Conservation (phyloP, 176 grass and related monocot genomes). For the Alloteropsis semialata region DNA sequence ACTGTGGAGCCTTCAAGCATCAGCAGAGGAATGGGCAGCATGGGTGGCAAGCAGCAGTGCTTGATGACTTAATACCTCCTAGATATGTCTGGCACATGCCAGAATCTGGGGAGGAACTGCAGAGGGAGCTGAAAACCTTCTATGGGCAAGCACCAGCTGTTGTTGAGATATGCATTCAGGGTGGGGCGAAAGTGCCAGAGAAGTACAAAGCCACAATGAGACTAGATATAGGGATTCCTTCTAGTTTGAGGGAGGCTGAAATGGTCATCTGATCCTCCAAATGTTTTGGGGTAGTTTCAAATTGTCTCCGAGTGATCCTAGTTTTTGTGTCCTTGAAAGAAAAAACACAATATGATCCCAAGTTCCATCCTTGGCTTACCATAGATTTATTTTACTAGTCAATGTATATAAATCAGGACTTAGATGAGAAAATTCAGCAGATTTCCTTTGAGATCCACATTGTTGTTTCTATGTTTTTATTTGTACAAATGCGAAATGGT, state of each 20-base stretch:
- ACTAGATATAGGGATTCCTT: constrained; percentile 82
- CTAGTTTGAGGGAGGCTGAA: constrained; percentile 74
- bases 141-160: constrained; percentile 95
- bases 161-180: constrained; percentile 81
- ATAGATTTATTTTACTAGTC: background rate
- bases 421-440: constrained; percentile 7
- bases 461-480: background rate
- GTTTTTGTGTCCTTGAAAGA: background rate
- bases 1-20: constrained; percentile 93
- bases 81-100: constrained; percentile 94
- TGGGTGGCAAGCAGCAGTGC: constrained; percentile 77
- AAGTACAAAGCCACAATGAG: constrained; percentile 90
- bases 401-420: constrained; percentile 28
- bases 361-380: background rate
- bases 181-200: constrained; percentile 60
- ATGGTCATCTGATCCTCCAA: constrained; percentile 67
- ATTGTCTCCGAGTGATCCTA: background rate
- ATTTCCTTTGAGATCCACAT: background rate
- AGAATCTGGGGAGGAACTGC: constrained; percentile 56
- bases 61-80: constrained; percentile 78
- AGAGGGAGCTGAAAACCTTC: constrained; percentile 79
- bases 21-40: constrained; percentile 98
- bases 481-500: background rate
- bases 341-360: background rate
- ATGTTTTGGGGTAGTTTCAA: background rate